Percentiles rank a stretch among this genome's conserved stretches.
Evolutionary conservation across 2,329 filamentous ascomycete species (phyloP).

Genomic region (Cytospora piceicola): DNA sequence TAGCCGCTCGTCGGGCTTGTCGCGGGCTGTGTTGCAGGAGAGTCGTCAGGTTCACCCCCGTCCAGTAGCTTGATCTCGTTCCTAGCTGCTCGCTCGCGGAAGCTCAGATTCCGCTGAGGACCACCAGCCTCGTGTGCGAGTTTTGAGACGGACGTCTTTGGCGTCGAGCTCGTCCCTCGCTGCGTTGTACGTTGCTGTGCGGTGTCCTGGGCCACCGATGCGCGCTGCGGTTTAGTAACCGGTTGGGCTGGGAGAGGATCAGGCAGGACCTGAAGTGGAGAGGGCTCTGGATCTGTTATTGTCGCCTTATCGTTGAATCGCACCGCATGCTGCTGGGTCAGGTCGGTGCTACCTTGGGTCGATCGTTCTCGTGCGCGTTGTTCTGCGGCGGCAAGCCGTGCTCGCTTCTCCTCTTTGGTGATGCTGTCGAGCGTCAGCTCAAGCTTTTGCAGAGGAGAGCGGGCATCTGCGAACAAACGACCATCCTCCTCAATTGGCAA

Average conservation of each 20-base stretch:
- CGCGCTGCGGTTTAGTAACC: slow-evolving; percentile 34
- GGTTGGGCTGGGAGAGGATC: slow-evolving; percentile 37
- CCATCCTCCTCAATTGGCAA: slow-evolving; percentile 46
- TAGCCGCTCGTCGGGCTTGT: slow-evolving; percentile 41
- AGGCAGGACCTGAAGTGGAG: slow-evolving; percentile 32
- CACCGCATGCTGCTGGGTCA: slow-evolving; percentile 38
- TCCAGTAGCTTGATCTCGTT: slow-evolving; percentile 46
- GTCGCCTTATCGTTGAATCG: slow-evolving; percentile 40
- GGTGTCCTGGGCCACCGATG: slow-evolving; percentile 31
- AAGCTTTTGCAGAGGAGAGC: slow-evolving; percentile 90
- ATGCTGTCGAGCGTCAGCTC: slow-evolving; percentile 90
- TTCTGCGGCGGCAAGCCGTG: slow-evolving; percentile 82
- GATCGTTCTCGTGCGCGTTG: slow-evolving; percentile 67
- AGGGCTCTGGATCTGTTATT: slow-evolving; percentile 34
- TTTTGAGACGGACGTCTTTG: slow-evolving; percentile 34
- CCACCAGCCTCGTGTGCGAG: slow-evolving; percentile 40
- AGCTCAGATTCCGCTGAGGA: slow-evolving; percentile 61
- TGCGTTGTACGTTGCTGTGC: slow-evolving; percentile 36
- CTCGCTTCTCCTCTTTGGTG: slow-evolving; percentile 93
- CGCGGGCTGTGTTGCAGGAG: slow-evolving; percentile 36
- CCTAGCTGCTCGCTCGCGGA: slow-evolving; percentile 60
- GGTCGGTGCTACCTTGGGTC: slow-evolving; percentile 38
- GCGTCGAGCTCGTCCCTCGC: slow-evolving; percentile 35
- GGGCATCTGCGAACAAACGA: slow-evolving; percentile 73
- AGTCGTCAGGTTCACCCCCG: slow-evolving; percentile 32